Percentiles rank a stretch among this genome's conserved stretches.
phyloP scores from a whole-genome alignment of 495 filamentous ascomycete genomes.

The Aspergillus taichungensis region DNA sequence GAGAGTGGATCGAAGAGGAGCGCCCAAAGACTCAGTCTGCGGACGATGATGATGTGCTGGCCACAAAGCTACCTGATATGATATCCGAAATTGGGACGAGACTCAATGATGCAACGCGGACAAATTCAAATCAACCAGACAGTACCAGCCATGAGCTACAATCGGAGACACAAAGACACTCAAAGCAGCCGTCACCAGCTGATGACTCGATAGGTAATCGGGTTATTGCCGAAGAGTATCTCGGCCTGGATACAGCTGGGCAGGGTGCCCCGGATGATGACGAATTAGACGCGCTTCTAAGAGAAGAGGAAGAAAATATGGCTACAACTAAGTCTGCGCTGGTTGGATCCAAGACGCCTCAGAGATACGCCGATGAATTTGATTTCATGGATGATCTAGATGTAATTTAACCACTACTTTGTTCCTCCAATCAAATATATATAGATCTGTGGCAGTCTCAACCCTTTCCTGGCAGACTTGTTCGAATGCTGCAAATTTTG shows the following conservation, averaged over 20 bases:
- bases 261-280: slow-evolving; percentile 24
- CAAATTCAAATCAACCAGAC: too few species aligned
- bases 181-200: neutral
- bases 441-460: too few species aligned
- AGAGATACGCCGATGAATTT: slow-evolving; percentile 12
- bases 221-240: slow-evolving; percentile 19
- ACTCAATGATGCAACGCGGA: too few species aligned
- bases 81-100: too few species aligned
- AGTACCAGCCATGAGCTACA: too few species aligned
- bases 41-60: neutral
- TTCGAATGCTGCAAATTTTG: too few species aligned
- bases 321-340: neutral
- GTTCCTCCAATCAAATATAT: too few species aligned
- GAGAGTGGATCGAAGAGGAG: slow-evolving; percentile 80
- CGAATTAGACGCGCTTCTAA: slow-evolving; percentile 31
- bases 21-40: slow-evolving; percentile 16
- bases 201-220: slow-evolving; percentile 11
- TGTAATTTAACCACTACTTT: too few species aligned
- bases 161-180: too few species aligned
- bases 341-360: neutral
- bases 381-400: slow-evolving; percentile 28
- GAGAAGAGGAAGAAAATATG: slow-evolving; percentile 17
- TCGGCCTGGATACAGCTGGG: slow-evolving; percentile 3
- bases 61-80: neutral
- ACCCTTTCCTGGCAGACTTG: too few species aligned